Conservation (phyloP, 306 rosid species). For the Quercus mongolica region DNA sequence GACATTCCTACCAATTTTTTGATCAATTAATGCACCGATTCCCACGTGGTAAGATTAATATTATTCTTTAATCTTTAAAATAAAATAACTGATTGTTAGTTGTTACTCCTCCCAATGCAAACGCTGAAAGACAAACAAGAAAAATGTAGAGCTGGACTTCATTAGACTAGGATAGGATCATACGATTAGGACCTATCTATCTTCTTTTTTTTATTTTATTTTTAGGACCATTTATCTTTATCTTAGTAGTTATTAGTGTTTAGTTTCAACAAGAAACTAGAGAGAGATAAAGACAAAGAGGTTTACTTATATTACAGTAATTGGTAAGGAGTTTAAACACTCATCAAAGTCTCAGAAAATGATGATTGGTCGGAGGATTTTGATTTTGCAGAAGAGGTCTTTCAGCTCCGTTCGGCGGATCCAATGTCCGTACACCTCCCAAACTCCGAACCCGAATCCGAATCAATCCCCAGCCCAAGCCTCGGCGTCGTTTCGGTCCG, state of each 20-base stretch:
- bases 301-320: no score
- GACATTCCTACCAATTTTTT: no score
- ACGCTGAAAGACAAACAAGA: not conserved
- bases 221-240: not conserved
- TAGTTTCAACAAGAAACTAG: no score
- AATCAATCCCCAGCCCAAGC: not conserved
- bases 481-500: slow-evolving; percentile 14
- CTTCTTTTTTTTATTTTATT: not conserved
- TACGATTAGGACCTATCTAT: not conserved
- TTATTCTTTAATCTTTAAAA: no score
- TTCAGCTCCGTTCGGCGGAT: slow-evolving; percentile 27
- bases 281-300: no score
- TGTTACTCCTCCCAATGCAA: no score
- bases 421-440: not conserved
- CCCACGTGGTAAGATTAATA: no score
- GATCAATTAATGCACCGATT: no score
- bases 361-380: slow-evolving; percentile 39
- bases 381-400: slow-evolving; percentile 26
- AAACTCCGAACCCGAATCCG: not conserved
- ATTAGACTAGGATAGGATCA: not conserved
- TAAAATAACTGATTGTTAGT: no score
- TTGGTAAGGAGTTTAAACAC: no score
- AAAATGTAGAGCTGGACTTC: not conserved
- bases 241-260: no score
- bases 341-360: not conserved